A percentile compares a stretch with the other conserved stretches of the same genome.
phyloP scores from a whole-genome alignment of 495 filamentous ascomycete genomes.

The Glonium stellatum region DNA sequence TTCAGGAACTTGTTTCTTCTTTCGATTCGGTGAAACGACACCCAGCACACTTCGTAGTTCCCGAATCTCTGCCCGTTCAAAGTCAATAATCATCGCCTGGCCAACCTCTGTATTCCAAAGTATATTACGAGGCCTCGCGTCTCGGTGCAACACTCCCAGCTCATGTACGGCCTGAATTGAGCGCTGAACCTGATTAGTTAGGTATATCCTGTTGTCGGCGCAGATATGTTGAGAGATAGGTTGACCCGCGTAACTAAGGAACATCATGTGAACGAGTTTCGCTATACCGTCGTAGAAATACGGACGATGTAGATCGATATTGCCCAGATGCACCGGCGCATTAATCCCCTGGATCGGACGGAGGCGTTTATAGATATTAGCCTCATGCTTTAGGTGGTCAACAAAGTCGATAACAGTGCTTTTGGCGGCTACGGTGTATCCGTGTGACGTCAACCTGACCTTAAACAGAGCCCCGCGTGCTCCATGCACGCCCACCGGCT shows the following conservation, averaged over 20 bases:
- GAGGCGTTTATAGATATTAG: constrained; percentile 35
- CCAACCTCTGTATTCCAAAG: constrained; percentile 20
- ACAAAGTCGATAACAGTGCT: constrained; percentile 32
- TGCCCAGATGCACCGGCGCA: constrained; percentile 36
- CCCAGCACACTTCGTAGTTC: constrained; percentile 19
- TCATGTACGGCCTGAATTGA: constrained; percentile 22
- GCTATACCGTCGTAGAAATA: constrained; percentile 37
- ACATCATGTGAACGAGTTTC: constrained; percentile 33
- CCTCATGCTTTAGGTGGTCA: constrained; percentile 29
- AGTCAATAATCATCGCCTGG: constrained; percentile 30
- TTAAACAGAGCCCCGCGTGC: constrained; percentile 25
- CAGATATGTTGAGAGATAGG: constrained; percentile 5
- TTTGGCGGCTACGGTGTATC: constrained; percentile 47
- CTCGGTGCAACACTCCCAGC: constrained; percentile 7
- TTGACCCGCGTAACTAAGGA: too few species aligned
- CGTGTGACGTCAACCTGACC: constrained; percentile 40
- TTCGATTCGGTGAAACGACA: constrained; percentile 15
- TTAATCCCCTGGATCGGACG: constrained; percentile 33
- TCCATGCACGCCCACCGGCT: constrained; percentile 39
- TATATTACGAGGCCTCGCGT: constrained; percentile 22
- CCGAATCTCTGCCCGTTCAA: constrained; percentile 24
- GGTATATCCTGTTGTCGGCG: background rate
- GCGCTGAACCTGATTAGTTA: background rate
- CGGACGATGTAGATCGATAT: constrained; percentile 30
- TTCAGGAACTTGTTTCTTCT: constrained; percentile 8